phyloP scores from a whole-genome alignment of 371 early-diverging fungal genomes.

The Mortierella sp. region DNA sequence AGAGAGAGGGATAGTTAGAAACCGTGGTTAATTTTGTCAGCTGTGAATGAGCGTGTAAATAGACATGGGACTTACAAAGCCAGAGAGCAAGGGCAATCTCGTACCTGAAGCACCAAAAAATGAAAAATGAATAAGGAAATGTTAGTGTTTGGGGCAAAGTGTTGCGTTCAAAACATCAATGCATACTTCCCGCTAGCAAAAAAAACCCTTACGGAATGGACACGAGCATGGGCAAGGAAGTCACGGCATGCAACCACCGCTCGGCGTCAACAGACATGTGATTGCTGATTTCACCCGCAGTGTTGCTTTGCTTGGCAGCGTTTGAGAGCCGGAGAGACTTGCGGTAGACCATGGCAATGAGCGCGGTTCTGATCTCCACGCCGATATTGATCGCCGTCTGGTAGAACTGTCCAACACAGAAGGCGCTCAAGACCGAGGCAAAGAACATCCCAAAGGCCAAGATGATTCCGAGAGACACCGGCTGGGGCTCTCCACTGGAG shows the following conservation, averaged over 20 bases:
- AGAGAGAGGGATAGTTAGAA: background rate
- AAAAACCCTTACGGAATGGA: constrained; percentile 25
- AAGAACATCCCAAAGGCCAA: constrained; percentile 58
- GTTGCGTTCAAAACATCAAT: constrained; percentile 17
- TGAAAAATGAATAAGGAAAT: constrained; percentile 23
- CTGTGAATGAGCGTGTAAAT: background rate
- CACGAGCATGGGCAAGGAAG: constrained; percentile 60
- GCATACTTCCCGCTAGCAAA: background rate
- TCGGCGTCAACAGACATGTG: constrained; percentile 86
- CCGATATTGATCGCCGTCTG: constrained; percentile 59
- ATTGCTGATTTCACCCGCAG: constrained; percentile 84
- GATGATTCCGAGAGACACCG: constrained; percentile 46
- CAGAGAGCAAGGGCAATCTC: constrained; percentile 63
- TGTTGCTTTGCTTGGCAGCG: constrained; percentile 60
- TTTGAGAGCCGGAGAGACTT: constrained; percentile 70
- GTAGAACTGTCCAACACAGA: constrained; percentile 56
- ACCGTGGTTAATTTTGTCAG: no score
- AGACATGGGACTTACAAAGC: constrained; percentile 36
- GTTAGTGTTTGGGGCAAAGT: background rate
- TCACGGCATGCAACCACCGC: constrained; percentile 44
- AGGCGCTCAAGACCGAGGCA: constrained; percentile 38
- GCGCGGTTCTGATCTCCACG: constrained; percentile 61
- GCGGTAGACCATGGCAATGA: constrained; percentile 69
- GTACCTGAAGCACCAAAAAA: constrained; percentile 20
- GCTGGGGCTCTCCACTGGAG: constrained; percentile 21